These are phyloP conservation scores for Amylocarpus encephaloides DNA, from an alignment of 2,329 filamentous ascomycete genomes.

Conservation along the genomic window DNA sequence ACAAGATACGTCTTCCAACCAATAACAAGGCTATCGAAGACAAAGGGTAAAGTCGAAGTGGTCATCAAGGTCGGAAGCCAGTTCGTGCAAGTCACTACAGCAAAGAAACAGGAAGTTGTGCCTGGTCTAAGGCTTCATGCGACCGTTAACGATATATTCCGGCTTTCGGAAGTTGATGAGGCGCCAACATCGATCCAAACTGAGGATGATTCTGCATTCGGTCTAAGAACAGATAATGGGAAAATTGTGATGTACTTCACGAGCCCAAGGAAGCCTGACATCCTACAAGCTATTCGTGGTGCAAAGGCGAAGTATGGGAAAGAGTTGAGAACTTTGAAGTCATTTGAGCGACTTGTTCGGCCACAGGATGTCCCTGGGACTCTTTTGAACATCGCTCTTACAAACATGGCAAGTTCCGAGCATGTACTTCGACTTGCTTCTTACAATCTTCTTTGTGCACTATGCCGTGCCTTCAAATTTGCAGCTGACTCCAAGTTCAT, in stretches of 20 bases:
- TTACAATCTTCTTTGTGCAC: slow-evolving; percentile 60
- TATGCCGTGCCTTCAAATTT: slow-evolving; percentile 64
- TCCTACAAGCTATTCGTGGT: slow-evolving; percentile 55
- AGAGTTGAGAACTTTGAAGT: slow-evolving; percentile 53
- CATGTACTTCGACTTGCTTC: slow-evolving; percentile 54
- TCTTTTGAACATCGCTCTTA: slow-evolving; percentile 59
- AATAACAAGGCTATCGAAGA: slow-evolving; percentile 59
- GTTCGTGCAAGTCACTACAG: slow-evolving; percentile 63
- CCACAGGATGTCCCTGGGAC: slow-evolving; percentile 67
- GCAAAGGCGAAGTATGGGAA: slow-evolving; percentile 61
- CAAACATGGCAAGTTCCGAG: slow-evolving; percentile 58
- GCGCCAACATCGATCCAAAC: slow-evolving; percentile 57
- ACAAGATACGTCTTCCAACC: slow-evolving; percentile 60
- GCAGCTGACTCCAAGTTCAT: slow-evolving; percentile 54
- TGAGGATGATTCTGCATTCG: slow-evolving; percentile 62
- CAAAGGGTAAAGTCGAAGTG: slow-evolving; percentile 65
- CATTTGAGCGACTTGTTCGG: slow-evolving; percentile 58
- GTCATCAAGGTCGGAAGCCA: slow-evolving; percentile 62
- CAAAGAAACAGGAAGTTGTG: slow-evolving; percentile 62
- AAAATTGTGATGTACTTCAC: slow-evolving; percentile 69
- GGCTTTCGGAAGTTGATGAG: slow-evolving; percentile 61
- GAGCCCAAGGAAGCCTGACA: slow-evolving; percentile 56
- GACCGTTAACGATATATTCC: slow-evolving; percentile 65
- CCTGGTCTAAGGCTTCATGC: slow-evolving; percentile 55
- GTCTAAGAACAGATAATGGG: slow-evolving; percentile 60